Base-by-base conservation (phyloP, 176 grass and related monocot genomes). In the Microstegium vimineum region DNA sequence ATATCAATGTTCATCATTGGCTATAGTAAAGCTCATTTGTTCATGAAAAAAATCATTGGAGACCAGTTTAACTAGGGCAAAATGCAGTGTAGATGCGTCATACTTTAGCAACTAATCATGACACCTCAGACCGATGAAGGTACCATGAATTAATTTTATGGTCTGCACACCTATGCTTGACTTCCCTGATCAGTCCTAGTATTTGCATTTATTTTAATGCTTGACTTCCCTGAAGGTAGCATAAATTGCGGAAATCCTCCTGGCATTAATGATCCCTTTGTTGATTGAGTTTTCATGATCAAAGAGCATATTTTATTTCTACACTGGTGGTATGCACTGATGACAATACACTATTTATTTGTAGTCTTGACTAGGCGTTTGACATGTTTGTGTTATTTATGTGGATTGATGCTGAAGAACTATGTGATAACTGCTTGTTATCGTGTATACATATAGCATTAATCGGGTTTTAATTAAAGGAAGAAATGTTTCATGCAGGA, bases 401-500 rank as follows among this genome's bases (percentile, higher is more conserved):
- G 20, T 59, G 22, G n/a, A 59, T 22, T 79, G 54, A 28, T 66
- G 18, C 34, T 43, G n/a, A 38, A 62, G 37, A 75, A 62, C 32
- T 1, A 57, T 64, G 9, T 51, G 13, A 33, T 34, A 30, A 26
- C 2, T 10, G 3, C 49, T 40, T 89, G 38, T 49, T 51, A 17
- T 14, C 42, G 34, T 34, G 10, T 56, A 41, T 51, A 30, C 2
- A n/a, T 85, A 2, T n/a, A 56, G 27, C 42, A 27, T 74, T 43
- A 66, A 35, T 71, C 31, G 1, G 46, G 38, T 62, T 69, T 35
- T 65, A 65, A 84, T 14, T 47, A 47, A 47, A 47, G 26, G 63
- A 28, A 61, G 28, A 38, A 57, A 42, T 13, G 32, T 74, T 33
- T 4, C 4, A 59, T 91, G 43, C 85, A 98, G 95, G 83, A 91